phyloP scores from a whole-genome alignment of 2,329 filamentous ascomycete species.

The Trichoderma asperellum region DNA sequence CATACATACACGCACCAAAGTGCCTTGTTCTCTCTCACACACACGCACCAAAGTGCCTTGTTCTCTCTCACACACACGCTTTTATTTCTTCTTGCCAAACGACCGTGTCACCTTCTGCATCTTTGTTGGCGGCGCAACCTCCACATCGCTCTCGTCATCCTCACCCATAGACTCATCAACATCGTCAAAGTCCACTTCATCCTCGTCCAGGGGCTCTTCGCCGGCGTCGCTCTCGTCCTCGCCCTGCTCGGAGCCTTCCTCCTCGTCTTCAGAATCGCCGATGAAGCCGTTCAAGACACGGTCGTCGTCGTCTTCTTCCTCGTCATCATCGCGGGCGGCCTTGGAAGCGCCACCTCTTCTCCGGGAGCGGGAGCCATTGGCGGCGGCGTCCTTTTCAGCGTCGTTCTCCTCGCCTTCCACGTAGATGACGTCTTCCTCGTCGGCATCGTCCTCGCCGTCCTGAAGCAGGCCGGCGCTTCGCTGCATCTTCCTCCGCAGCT shows the following conservation, averaged over 20 bases:
- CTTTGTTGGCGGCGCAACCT: slow-evolving; percentile 53
- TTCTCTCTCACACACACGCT: not conserved
- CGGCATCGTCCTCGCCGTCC: slow-evolving; percentile 54
- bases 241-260: slow-evolving; percentile 49
- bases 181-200: slow-evolving; percentile 64
- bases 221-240: slow-evolving; percentile 53
- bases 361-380: slow-evolving; percentile 42
- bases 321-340: slow-evolving; percentile 56
- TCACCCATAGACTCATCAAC: slow-evolving; percentile 59
- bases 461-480: slow-evolving; percentile 44
- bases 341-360: slow-evolving; percentile 54
- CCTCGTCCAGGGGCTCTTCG: slow-evolving; percentile 58
- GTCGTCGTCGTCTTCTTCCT: slow-evolving; percentile 63
- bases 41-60: not conserved
- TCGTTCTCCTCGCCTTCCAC: slow-evolving; percentile 77
- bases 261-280: slow-evolving; percentile 64
- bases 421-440: slow-evolving; percentile 78
- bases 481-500: slow-evolving; percentile 73
- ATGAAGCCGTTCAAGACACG: slow-evolving; percentile 58
- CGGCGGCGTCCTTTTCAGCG: slow-evolving; percentile 43
- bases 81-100: slow-evolving; percentile 45
- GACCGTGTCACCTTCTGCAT: slow-evolving; percentile 47
- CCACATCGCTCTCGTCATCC: slow-evolving; percentile 57
- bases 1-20: not conserved
- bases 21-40: not conserved